phyloP scores from a whole-genome alignment of 345 rosid genomes.

The Syzygium grande region DNA sequence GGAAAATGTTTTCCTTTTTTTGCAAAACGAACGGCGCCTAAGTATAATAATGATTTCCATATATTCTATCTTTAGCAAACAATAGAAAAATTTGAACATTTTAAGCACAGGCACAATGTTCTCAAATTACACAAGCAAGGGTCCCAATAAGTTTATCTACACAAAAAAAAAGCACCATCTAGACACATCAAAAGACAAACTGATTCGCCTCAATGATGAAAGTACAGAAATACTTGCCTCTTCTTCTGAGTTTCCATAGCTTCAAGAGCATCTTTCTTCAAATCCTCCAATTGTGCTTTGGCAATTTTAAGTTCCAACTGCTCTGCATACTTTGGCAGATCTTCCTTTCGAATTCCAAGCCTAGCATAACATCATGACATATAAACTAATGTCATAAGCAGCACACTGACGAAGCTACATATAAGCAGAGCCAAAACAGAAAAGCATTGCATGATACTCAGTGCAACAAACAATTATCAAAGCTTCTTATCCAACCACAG shows the following conservation, averaged over 20 bases:
- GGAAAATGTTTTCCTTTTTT: background rate
- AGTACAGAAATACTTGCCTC: constrained; percentile 30
- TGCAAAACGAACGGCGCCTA: background rate
- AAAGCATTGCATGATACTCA: background rate
- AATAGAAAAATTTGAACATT: background rate
- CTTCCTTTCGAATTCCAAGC: constrained; percentile 82
- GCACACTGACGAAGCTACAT: background rate
- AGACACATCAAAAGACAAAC: background rate
- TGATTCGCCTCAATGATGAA: background rate
- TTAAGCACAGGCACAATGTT: background rate
- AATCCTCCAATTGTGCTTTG: constrained; percentile 79
- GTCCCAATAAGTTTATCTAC: background rate
- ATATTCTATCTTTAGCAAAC: background rate
- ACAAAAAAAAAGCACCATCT: background rate
- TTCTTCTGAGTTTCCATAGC: constrained; percentile 95
- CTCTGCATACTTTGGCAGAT: constrained; percentile 90
- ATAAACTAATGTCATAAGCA: background rate
- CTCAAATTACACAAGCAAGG: background rate
- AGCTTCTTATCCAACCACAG: background rate
- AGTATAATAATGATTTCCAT: background rate
- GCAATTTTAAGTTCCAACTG: constrained; percentile 71
- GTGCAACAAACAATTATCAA: background rate
- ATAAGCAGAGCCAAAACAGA: background rate
- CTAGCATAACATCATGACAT: constrained; percentile 16
- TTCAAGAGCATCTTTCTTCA: constrained; percentile 85